Evolutionary conservation across 2,329 filamentous ascomycete species (phyloP), one percentile per base, ranked within the genome.

Genomic region (Aspergillus pseudonomiae): DNA sequence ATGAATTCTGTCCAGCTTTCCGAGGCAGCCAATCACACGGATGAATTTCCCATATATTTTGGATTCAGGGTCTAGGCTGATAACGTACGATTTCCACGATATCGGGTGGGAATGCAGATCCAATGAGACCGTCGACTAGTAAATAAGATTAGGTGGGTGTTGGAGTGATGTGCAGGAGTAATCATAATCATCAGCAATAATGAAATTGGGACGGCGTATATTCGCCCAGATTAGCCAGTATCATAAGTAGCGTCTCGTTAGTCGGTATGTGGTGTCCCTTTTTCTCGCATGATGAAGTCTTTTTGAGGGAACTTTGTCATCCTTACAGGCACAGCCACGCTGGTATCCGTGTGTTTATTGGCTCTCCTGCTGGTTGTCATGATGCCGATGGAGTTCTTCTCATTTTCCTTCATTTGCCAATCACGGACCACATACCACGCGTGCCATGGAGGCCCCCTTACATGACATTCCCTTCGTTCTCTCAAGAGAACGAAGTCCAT

Each of bases 401-500:
- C 32, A 14, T 54, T 36, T 36, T 24, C 21, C 7, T 54, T 54
- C n/a, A 11, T 6, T 26, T 53, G 50, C 50, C 50, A 53, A 53
- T 53, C 50, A 53, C 50, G 19, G 26, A 36, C 30, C 50, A 34
- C 50, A 54, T 54, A 54, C 30, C 50, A 54, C 50, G 50, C 50
- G 50, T 54, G 50, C 19, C 28, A 54, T 34, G 21, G 32, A n/a
- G 14, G 14, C 39, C 50, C 50, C 50, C 50, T 54, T 54, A 36
- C 50, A 54, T 54, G 6, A 9, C 28, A 55, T 43, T 24, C 21
- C 59, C 59, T 58, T 50, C 43, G 36, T 54, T 64, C 60, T 39
- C 11, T 59, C 4, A 16, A 53, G 19, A 36, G 50, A 24, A 24
- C 21, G 21, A 24, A 24, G 21, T 24, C 28, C 30, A 32, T 52